A percentile compares a stretch with the other conserved stretches of the same genome.
Conservation (phyloP, 306 rosid genomes). For the Amphicarpaea edgeworthii region DNA sequence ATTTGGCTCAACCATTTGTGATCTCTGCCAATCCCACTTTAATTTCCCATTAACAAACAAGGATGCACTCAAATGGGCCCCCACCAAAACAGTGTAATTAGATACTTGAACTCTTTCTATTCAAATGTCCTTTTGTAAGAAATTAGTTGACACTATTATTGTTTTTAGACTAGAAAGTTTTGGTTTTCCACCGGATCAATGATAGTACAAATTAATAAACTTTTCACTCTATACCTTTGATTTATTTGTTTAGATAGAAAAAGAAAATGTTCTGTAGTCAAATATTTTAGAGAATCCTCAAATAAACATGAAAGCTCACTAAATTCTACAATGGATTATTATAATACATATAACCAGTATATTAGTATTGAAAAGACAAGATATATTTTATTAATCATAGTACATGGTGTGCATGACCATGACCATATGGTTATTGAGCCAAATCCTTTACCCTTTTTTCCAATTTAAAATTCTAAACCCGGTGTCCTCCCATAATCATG, state of each 20-base stretch:
- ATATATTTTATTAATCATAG: slow-evolving; percentile 33
- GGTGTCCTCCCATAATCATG: slow-evolving; percentile 49
- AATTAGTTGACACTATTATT: slow-evolving; percentile 34
- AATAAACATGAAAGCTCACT: slow-evolving; percentile 24
- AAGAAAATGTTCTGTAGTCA: slow-evolving; percentile 8
- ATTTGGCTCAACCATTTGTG: slow-evolving; percentile 37
- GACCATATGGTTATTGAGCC: slow-evolving; percentile 36
- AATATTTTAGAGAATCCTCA: slow-evolving; percentile 11
- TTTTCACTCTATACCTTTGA: slow-evolving; percentile 26
- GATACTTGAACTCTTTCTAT: slow-evolving; percentile 34
- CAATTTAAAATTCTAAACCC: slow-evolving; percentile 27
- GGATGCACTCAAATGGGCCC: slow-evolving; percentile 35
- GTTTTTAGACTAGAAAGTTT: slow-evolving; percentile 29
- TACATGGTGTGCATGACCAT: slow-evolving; percentile 55
- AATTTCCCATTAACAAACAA: slow-evolving; percentile 37
- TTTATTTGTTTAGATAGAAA: slow-evolving; percentile 22
- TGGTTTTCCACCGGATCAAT: slow-evolving; percentile 22
- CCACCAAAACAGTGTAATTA: slow-evolving; percentile 45
- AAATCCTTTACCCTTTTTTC: slow-evolving; percentile 40
- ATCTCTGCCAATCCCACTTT: slow-evolving; percentile 28
- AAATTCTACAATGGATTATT: slow-evolving; percentile 36
- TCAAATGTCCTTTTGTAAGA: slow-evolving; percentile 32
- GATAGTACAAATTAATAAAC: slow-evolving; percentile 24
- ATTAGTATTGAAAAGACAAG: slow-evolving; percentile 29
- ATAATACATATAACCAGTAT: not conserved